Conservation (phyloP, 257 asterid genomes). For the Scutellaria baicalensis region DNA sequence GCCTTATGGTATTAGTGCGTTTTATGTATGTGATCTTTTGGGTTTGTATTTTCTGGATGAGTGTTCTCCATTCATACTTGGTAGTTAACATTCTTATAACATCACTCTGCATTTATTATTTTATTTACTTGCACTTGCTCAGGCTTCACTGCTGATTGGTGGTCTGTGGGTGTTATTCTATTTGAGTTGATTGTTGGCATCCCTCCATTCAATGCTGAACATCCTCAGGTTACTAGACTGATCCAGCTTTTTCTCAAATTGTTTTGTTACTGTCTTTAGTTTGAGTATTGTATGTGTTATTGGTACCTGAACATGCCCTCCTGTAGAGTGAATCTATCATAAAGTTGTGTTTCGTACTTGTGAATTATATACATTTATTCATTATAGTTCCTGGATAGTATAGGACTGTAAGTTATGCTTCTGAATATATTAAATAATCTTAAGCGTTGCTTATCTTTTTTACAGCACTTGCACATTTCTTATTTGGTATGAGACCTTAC, state of each 20-base stretch:
- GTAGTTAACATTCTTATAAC: neutral
- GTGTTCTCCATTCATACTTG: neutral
- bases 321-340: neutral
- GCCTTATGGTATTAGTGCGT: neutral
- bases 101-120: neutral
- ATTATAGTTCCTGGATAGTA: neutral
- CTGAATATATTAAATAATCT: neutral
- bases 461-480: neutral
- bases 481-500: neutral
- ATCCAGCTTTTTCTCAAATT: conserved; percentile 1
- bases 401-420: neutral
- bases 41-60: neutral
- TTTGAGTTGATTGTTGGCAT: conserved; percentile 97
- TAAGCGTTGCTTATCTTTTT: neutral
- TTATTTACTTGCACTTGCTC: conserved; percentile 21
- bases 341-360: neutral
- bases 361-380: neutral
- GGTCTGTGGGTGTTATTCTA: conserved; percentile 97
- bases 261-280: neutral
- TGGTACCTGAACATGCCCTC: neutral
- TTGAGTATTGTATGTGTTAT: neutral
- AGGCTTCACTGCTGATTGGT: conserved; percentile 98
- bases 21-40: neutral
- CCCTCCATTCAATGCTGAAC: conserved; percentile 99
- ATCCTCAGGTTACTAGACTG: conserved; percentile 73